Evolutionary conservation across 805 yeast species (phyloP), one percentile per base, ranked within the genome.

Genomic region (Sugiyamaella qingdaonensis): DNA sequence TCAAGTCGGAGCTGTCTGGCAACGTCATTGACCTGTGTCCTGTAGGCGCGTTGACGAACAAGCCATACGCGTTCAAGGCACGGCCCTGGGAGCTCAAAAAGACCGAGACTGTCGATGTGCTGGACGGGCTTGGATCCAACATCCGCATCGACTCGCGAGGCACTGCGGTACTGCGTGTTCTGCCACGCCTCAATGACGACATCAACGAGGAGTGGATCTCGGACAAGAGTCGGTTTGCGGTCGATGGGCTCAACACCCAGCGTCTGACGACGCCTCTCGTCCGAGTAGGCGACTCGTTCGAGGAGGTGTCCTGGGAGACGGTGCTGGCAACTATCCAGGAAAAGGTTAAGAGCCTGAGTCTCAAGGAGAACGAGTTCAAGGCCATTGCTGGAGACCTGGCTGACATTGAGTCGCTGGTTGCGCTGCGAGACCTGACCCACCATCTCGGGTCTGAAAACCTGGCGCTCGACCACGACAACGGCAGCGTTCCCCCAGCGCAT

Each of bases 51-150:
- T 80, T 88, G 63, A 88, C 96, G 34, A 82, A 88, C 29, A 88
- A 88, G 72, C 96, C 96, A 24, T 88, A 88, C 64, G 90, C 96
- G n/a, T 88, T 88, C 78, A 83, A 81, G 67, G 95, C 95, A 13
- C 80, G 96, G 68, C 95, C 96, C 31, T 88, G 96, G 96, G 96
- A 88, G 72, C 79, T 88, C 68, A 88, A 87, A 75, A 82, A 87
- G 76, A 87, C 95, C 46, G 96, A 88, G 71, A 78, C 92, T 49
- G 79, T 88, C 62, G 96, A 88, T 69, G 94, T 88, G 11, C 70
- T 82, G 73, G 96, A 88, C 70, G 96, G 83, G 19, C 68, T 88
- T 35, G 96, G 96, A 24, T 84, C 92, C 42, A 86, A 83, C 64
- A 80, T 88, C 59, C 79, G 96, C 68, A 89, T 88, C 51, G 96